These are phyloP conservation scores for Holtermannia corniformis DNA, from an alignment of 768 basidiomycete genomes.

Conservation along the genomic window DNA sequence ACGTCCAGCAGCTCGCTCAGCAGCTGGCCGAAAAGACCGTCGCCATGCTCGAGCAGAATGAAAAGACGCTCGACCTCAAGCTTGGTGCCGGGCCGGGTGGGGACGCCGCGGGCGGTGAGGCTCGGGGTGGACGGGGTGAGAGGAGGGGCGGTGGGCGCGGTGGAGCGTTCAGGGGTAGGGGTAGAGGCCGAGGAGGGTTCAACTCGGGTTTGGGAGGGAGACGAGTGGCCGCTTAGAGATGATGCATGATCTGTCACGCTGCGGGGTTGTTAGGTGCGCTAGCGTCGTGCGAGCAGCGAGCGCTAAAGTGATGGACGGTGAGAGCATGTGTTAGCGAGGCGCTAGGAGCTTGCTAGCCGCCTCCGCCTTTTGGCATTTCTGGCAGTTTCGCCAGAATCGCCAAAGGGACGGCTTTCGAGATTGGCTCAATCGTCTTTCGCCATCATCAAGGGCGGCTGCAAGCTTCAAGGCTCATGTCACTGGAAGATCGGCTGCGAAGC, in stretches of 20 bases:
- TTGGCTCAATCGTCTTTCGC: no score
- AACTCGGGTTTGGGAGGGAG: slow-evolving; percentile 28
- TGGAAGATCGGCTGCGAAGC: no score
- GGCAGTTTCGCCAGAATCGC: no score
- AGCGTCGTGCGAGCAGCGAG: no score
- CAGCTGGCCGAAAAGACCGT: slow-evolving; percentile 79
- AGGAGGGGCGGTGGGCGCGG: slow-evolving; percentile 46
- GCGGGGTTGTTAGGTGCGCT: no score
- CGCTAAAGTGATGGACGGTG: no score
- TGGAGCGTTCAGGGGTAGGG: slow-evolving; percentile 41
- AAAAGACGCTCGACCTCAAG: slow-evolving; percentile 76
- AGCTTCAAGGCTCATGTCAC: no score
- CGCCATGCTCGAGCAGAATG: slow-evolving; percentile 80
- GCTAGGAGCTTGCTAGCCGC: no score
- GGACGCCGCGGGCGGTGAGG: slow-evolving; percentile 47
- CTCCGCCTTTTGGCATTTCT: no score
- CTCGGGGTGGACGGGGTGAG: slow-evolving; percentile 48
- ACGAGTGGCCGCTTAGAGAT: slow-evolving; percentile 13
- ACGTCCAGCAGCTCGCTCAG: slow-evolving; percentile 81
- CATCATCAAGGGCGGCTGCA: no score
- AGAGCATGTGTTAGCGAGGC: no score
- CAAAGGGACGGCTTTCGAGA: no score
- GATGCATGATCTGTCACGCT: slow-evolving; percentile 5
- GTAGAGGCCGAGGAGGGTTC: slow-evolving; percentile 35
- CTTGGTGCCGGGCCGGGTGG: slow-evolving; percentile 51